Percentiles rank a stretch among this genome's conserved stretches.
Evolutionary conservation across 805 yeast species (phyloP).

Genomic region (Hanseniaspora jakobsenii): DNA sequence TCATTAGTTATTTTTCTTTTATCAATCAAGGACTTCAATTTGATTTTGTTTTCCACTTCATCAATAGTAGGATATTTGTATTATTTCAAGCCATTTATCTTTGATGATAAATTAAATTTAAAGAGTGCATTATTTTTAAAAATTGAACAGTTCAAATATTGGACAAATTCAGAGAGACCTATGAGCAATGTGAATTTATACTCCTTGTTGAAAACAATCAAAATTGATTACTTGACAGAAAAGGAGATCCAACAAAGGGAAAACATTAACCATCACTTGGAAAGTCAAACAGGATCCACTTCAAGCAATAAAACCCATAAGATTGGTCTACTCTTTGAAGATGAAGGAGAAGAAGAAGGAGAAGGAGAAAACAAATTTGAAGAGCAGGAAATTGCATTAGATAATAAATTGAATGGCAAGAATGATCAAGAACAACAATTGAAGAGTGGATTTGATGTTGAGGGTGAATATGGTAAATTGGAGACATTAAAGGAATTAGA

Average conservation of each 20-base stretch:
- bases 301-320: not conserved
- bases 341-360: not conserved
- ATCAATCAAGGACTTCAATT: slow-evolving; percentile 8
- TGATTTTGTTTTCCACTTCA: slow-evolving; percentile 3
- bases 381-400: no score
- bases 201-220: slow-evolving; percentile 5
- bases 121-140: slow-evolving; percentile 12
- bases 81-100: slow-evolving; percentile 4
- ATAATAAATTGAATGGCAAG: no score
- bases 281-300: slow-evolving; percentile 20
- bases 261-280: slow-evolving; percentile 23
- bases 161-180: slow-evolving; percentile 11
- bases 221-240: slow-evolving; percentile 13
- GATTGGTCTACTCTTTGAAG: slow-evolving; percentile 2
- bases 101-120: slow-evolving; percentile 12
- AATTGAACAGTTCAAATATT: slow-evolving; percentile 13
- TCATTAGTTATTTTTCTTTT: not conserved
- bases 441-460: no score
- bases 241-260: slow-evolving; percentile 7
- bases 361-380: not conserved
- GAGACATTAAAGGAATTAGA: slow-evolving; percentile 4
- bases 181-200: slow-evolving; percentile 5
- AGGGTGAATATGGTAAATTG: not conserved
- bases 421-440: no score
- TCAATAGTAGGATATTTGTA: slow-evolving; percentile 7